Conservation (phyloP, 164 flowering plant genomes). For the Paratinospora sagittata region DNA sequence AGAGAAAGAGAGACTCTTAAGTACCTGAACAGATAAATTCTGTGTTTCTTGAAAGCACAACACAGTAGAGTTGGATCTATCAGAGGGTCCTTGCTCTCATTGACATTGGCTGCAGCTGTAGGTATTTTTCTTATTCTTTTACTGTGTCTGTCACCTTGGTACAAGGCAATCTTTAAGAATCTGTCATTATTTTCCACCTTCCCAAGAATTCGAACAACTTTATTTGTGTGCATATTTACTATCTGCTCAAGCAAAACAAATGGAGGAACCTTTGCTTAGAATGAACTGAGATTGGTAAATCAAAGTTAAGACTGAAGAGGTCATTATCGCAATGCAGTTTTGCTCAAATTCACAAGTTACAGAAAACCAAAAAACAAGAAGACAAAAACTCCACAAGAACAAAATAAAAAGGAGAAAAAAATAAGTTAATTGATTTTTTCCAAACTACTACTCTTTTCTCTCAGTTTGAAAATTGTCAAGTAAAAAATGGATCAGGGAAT, state of each 20-base stretch:
- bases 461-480: no score
- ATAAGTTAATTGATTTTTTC: background rate
- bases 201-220: constrained; percentile 87
- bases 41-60: constrained; percentile 97
- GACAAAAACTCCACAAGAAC: background rate
- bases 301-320: background rate
- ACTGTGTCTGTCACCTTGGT: constrained; percentile 90
- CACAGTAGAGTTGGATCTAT: constrained; percentile 91
- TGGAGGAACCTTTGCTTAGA: constrained; percentile 1
- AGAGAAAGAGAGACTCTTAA: background rate
- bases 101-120: constrained; percentile 77
- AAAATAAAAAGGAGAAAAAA: background rate
- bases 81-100: constrained; percentile 91
- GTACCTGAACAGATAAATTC: constrained; percentile 90
- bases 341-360: background rate
- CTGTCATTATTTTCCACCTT: constrained; percentile 98
- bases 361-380: background rate
- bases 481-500: background rate
- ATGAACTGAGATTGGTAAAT: background rate
- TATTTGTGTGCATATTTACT: constrained; percentile 86
- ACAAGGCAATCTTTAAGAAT: constrained; percentile 82
- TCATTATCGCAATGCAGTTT: background rate
- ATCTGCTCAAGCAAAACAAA: constrained; percentile 34
- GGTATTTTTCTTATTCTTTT: constrained; percentile 88
- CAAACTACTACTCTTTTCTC: no score